Evolutionary conservation across 2,329 filamentous ascomycete species (phyloP), one percentile per base, ranked within the genome.

Genomic region (Pseudogymnoascus pannorum): DNA sequence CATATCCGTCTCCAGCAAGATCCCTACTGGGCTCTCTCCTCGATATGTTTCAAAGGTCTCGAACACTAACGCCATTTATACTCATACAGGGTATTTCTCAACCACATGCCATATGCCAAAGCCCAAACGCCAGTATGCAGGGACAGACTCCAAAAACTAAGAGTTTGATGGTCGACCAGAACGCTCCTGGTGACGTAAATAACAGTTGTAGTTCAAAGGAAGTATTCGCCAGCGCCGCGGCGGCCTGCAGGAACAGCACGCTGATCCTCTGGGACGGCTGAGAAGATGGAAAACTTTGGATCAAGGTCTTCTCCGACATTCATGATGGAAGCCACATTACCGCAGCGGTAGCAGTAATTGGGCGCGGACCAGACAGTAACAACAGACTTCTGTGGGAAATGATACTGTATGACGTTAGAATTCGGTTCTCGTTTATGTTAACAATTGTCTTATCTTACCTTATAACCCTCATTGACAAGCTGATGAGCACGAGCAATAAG

Each of bases 351-450:
- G 67, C 76, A 78, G 68, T 78, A 78, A 64, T 78, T 78, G 14
- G 76, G 76, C 20, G 76, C 76, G 22, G 75, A 77, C 81, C 86
- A 89, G 22, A 89, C 86, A 1, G 86, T 89, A 16, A 96, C 92
- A 42, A 97, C 92, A 11, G 95, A 95, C 76, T 94, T 93, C 73
- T 96, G 90, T 60, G 88, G 83, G 76, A 97, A 97, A 73, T 97
- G 93, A 74, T 95, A 97, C 84, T 91, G 61, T 33, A 59, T 5
- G 31, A 26, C 29, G 64, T 77, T 68, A 77, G 71, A 16, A 64
- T 61, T 62, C 12, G 61, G n/a, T 54, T 18, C 48, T 12, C 2
- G 9, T 18, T 29, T 8, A n/a, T 54, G 8, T 1, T 9, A 54
- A 18, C 2, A 5, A 31, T 18, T 18, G 48, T 20, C 59, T 31